Percentiles rank a stretch among this genome's conserved stretches.
phyloP scores from a whole-genome alignment of 306 rosid genomes.

The Cajanus cajan region DNA sequence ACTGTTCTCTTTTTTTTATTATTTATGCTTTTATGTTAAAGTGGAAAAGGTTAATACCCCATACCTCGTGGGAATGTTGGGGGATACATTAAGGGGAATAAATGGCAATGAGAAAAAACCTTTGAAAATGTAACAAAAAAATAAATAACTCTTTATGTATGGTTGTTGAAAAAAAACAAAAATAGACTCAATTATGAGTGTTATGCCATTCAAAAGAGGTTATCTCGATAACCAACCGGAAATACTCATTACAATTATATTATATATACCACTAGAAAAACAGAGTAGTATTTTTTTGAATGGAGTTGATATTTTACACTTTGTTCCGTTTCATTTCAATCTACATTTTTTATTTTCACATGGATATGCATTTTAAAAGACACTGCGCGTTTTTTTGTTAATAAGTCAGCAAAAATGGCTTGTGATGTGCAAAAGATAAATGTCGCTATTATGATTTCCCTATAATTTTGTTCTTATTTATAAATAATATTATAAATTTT shows the following conservation, averaged over 20 bases:
- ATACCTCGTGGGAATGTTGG: too few species aligned
- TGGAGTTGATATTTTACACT: neutral
- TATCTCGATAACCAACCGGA: too few species aligned
- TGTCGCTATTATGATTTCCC: neutral
- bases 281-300: neutral
- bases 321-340: neutral
- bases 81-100: too few species aligned
- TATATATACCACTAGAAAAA: neutral
- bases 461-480: neutral
- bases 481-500: neutral
- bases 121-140: too few species aligned
- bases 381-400: neutral
- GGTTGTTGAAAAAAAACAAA: too few species aligned
- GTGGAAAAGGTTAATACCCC: too few species aligned
- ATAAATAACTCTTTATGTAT: too few species aligned
- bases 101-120: too few species aligned
- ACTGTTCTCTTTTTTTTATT: neutral
- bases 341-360: neutral
- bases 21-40: neutral
- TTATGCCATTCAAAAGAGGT: too few species aligned
- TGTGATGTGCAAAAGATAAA: neutral
- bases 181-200: too few species aligned
- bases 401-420: conserved; percentile 1
- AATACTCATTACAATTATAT: too few species aligned
- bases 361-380: neutral